Base-by-base conservation (phyloP, 208 protist species). In the Leishmania arabica region DNA sequence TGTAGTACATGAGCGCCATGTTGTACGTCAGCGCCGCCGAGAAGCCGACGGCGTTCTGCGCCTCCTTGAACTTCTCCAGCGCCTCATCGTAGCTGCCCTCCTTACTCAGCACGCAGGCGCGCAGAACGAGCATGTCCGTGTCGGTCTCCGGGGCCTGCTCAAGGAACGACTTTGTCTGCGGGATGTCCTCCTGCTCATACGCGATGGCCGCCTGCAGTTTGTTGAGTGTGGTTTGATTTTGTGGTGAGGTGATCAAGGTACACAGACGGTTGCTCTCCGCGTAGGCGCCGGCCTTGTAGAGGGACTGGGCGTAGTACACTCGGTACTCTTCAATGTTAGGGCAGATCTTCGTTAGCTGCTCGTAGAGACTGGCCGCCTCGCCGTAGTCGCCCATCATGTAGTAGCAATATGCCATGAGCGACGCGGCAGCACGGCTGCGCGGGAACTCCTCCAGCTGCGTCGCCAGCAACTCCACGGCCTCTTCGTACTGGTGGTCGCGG, bases 321-420 rank as follows among this genome's bases (percentile, higher is more conserved):
- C 96, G 97, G 90, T 99, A 99, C 88, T 99, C 93, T 69, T 98
- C 96, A 21, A 98, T 95, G 56, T 92, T 85, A 15, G 98, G 98
- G 89, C 94, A 99, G n/a, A 97, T 76, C 81, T 93, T 94, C 9
- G 93, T 83, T 15, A 99, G 88, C 83, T 97, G 92, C 79, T 98
- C 95, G 84, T 99, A 99, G 85, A 97, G 77, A 70, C 83, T 87
- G 9, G 98, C 93, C 8, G 98, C 88, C 75, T 91, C 86, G 4
- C 79, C 90, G 87, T 97, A 99, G 77, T 99, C 95, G 58, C 98
- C 95, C 54, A 97, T 88, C 82, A 98, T 92, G 89, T 99, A 99
- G 87, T 98, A 95, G 87, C 97, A 99, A 90, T 99, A 99, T 13
- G 91, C 99, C 82, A 99, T 93, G 21, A 99, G 92, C 6, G 97